Base-by-base conservation (phyloP, 345 rosid genomes). In the Eucalyptus sp. region DNA sequence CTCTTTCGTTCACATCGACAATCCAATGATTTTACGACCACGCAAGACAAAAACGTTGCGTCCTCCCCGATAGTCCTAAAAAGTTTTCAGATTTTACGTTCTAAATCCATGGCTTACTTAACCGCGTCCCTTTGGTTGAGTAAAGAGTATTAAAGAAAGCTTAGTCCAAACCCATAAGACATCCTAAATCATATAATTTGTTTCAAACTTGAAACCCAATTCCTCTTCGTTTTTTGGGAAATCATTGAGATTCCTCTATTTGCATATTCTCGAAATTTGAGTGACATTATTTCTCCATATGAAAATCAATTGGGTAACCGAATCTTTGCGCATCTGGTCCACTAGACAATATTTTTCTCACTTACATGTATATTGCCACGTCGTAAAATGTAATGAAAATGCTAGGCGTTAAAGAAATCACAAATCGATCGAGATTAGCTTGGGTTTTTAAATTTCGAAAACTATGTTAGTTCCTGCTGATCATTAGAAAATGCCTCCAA, bases 241-340 rank as follows among this genome's bases (percentile, higher is more conserved):
- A 37, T 6, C 20, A 3, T 0, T 37, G 22, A 6, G 27, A 76
- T 76, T 37, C 83, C 27, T 41, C 1, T 41, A 33, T 33, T 31
- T 9, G 7, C 13, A 2, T 6, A 0, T 1, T 9, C 6, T 56
- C 0, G 27, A 56, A 4, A 24, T 56, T 56, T 2, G 1, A 56
- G 1, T 56, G 27, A 56, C 25, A 4, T 56, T 9, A 56, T 20
- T 56, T 2, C 6, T 56, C 1, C 29, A 9, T 56, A 0, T 56
- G 62, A 24, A 56, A 56, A 56, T 56, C 6, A 18, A 68, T 2
- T 31, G 3, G 80, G 43, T 33, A 31, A 31, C 5, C 3, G 20
- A 31, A 68, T 33, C 3, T 71, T 71, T 2, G 2, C 3, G 5
- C 27, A 18, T 18, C 0, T 16, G 37, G 2, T 31, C 4, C 3